Conservation (phyloP, 169 alveolate species). For the Babesia bovis region DNA sequence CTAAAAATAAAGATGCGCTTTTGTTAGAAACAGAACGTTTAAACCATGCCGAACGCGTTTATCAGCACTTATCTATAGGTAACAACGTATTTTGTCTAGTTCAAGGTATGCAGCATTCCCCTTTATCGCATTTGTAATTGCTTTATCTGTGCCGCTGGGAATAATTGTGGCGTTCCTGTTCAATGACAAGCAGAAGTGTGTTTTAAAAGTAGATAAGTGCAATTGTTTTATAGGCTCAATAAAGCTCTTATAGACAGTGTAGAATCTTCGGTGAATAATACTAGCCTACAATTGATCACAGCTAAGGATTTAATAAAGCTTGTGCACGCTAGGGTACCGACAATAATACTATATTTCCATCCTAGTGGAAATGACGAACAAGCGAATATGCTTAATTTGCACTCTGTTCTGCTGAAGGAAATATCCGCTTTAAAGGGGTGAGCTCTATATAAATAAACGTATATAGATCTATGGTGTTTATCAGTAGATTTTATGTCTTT, state of each 20-base stretch:
- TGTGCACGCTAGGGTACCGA: conserved; percentile 11
- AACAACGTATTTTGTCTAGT: background rate
- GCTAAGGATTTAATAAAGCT: conserved; percentile 13
- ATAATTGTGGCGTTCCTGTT: background rate
- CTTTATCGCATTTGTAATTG: conserved; percentile 5
- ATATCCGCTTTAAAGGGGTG: conserved; percentile 15
- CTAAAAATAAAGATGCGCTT: conserved; percentile 17
- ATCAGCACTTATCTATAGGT: conserved; percentile 26
- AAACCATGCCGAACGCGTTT: conserved; percentile 15
- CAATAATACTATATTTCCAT: conserved; percentile 8
- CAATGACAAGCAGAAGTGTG: background rate
- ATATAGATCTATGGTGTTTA: no score
- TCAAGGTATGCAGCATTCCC: background rate
- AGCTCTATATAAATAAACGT: background rate
- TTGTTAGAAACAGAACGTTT: conserved; percentile 14
- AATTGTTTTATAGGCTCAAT: no score
- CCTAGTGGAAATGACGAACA: conserved; percentile 11
- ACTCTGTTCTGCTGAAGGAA: conserved; percentile 11
- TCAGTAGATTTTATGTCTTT: background rate
- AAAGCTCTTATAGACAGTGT: no score
- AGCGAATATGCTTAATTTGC: conserved; percentile 10
- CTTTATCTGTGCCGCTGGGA: conserved; percentile 9
- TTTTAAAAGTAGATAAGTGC: no score
- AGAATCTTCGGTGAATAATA: no score
- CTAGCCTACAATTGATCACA: background rate